Percentiles rank a stretch among this genome's conserved stretches.
These are phyloP conservation scores for Yamadazyma sp. DNA, from an alignment of 805 yeast genomes.

Conservation along the genomic window DNA sequence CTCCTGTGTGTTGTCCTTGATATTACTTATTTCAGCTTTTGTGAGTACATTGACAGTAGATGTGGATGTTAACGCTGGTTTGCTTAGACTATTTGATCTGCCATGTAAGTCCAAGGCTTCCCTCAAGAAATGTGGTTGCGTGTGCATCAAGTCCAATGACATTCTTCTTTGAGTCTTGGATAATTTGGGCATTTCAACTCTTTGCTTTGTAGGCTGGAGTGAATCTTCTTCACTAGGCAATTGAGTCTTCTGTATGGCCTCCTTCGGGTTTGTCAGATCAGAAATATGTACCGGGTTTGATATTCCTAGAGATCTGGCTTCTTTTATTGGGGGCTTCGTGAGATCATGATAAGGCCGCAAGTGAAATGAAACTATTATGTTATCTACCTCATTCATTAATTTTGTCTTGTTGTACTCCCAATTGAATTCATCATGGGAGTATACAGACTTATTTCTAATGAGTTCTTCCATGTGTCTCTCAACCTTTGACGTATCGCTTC, in stretches of 20 bases:
- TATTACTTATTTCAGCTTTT: conserved; percentile 19
- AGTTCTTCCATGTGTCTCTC: conserved; percentile 10
- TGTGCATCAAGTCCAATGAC: conserved; percentile 30
- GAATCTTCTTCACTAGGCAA: background rate
- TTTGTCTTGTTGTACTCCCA: conserved; percentile 15
- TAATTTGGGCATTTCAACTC: conserved; percentile 20
- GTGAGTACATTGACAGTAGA: conserved; percentile 37
- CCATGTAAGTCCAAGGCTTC: conserved; percentile 4
- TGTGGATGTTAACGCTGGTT: conserved; percentile 31
- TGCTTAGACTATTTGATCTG: conserved; percentile 21
- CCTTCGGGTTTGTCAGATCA: too few relatives aligned
- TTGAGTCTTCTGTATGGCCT: too few relatives aligned
- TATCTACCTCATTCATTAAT: conserved; percentile 19
- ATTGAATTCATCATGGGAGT: conserved; percentile 13
- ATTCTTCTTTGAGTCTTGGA: conserved; percentile 24
- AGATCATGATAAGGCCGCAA: conserved; percentile 11
- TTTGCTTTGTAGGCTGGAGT: conserved; percentile 1
- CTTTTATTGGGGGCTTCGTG: conserved; percentile 9
- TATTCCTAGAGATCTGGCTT: background rate
- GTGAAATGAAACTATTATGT: conserved; percentile 15
- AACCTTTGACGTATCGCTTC: conserved; percentile 12
- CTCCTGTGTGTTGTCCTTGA: background rate
- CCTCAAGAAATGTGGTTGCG: conserved; percentile 12
- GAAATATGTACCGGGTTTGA: background rate
- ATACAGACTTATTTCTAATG: conserved; percentile 3